These are phyloP conservation scores for Zygosaccharomyces pseudorouxii DNA, from an alignment of 805 yeast species.

Conservation along the genomic window DNA sequence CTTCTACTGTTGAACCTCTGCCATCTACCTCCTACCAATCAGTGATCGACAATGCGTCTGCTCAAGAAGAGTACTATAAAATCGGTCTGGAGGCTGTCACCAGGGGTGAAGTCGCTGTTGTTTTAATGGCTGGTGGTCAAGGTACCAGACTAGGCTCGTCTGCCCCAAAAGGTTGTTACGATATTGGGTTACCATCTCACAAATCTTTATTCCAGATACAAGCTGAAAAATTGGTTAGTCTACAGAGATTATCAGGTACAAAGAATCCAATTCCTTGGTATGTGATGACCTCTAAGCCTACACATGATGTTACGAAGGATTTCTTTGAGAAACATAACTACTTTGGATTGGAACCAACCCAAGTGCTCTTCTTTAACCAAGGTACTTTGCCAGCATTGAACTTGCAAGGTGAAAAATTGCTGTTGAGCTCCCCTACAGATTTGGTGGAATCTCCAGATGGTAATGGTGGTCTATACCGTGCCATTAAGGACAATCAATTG, in stretches of 20 bases:
- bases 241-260: constrained; percentile 42
- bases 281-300: constrained; percentile 92
- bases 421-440: constrained; percentile 50
- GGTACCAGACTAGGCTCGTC: constrained; percentile 92
- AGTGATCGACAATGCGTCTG: constrained; percentile 34
- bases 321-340: constrained; percentile 58
- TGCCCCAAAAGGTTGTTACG: constrained; percentile 90
- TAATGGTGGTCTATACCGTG: constrained; percentile 93
- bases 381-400: constrained; percentile 91
- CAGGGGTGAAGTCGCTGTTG: constrained; percentile 74
- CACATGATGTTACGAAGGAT: constrained; percentile 65
- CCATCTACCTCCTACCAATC: constrained; percentile 53
- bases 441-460: constrained; percentile 94
- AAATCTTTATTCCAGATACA: constrained; percentile 88
- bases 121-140: constrained; percentile 97
- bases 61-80: constrained; percentile 40
- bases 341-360: constrained; percentile 62
- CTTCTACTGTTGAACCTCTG: constrained; percentile 41
- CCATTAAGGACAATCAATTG: constrained; percentile 59
- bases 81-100: constrained; percentile 67
- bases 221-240: constrained; percentile 71
- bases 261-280: constrained; percentile 62
- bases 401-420: constrained; percentile 61
- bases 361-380: constrained; percentile 82
- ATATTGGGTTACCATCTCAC: constrained; percentile 77